A percentile compares a stretch with the other conserved stretches of the same genome.
These are phyloP conservation scores for Plasmodium chabaudi DNA, from an alignment of 169 alveolate genomes.

Conservation along the genomic window DNA sequence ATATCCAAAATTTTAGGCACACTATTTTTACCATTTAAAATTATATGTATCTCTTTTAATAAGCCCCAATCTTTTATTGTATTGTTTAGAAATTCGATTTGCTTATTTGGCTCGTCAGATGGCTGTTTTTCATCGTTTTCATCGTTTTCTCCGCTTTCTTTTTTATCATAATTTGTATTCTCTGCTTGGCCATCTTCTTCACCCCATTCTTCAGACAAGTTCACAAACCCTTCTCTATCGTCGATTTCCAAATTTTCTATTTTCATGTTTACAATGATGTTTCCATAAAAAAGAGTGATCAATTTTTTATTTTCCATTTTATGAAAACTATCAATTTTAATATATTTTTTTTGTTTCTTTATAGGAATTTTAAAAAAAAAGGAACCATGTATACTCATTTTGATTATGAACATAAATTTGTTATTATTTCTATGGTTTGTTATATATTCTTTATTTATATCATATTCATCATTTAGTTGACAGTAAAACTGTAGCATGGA, in stretches of 20 bases:
- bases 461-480: background rate
- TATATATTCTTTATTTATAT: constrained; percentile 7
- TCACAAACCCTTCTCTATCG: background rate
- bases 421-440: background rate
- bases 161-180: background rate
- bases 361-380: constrained; percentile 60
- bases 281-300: constrained; percentile 5
- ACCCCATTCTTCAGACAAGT: background rate
- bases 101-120: background rate
- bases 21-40: constrained; percentile 42
- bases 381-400: constrained; percentile 37
- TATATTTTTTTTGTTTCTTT: constrained; percentile 9
- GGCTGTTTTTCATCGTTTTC: background rate
- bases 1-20: constrained; percentile 17
- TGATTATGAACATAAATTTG: constrained; percentile 12
- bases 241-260: background rate
- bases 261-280: constrained; percentile 49
- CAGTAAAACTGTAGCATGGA: constrained; percentile 23
- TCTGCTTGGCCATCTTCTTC: background rate
- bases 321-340: constrained; percentile 22
- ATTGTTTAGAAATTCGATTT: background rate
- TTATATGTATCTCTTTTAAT: constrained; percentile 32
- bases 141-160: background rate
- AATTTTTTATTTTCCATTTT: constrained; percentile 12
- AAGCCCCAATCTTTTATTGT: constrained; percentile 31